A percentile compares a stretch with the other conserved stretches of the same genome.
phyloP scores from a whole-genome alignment of 2,329 filamentous ascomycete genomes.

The Lachnellula willkommii region DNA sequence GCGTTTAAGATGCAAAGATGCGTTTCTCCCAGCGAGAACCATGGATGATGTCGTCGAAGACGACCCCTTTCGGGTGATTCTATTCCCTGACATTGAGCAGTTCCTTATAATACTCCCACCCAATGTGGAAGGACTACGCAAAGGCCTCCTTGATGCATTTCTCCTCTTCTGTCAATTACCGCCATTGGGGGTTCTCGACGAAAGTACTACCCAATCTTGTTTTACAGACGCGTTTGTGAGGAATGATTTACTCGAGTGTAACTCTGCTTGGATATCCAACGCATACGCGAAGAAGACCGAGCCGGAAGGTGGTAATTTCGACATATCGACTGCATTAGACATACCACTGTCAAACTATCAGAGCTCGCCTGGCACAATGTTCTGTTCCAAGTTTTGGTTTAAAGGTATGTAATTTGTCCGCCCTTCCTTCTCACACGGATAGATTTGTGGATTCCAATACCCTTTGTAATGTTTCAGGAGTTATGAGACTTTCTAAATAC shows the following conservation, averaged over 20 bases:
- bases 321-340: conserved; percentile 20
- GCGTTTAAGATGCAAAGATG: conserved; percentile 38
- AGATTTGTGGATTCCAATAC: too few relatives aligned
- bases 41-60: conserved; percentile 69
- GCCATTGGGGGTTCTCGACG: conserved; percentile 33
- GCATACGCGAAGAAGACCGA: background rate
- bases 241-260: conserved; percentile 34
- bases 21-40: conserved; percentile 63
- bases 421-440: too few relatives aligned
- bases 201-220: conserved; percentile 27
- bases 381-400: conserved; percentile 44
- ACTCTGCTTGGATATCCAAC: conserved; percentile 12
- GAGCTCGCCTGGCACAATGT: conserved; percentile 48
- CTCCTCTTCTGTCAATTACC: conserved; percentile 63
- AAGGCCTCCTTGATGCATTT: conserved; percentile 62
- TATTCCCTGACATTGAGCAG: conserved; percentile 69
- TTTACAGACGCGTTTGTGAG: conserved; percentile 51
- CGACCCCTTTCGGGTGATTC: conserved; percentile 76
- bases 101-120: conserved; percentile 52
- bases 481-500: too few relatives aligned
- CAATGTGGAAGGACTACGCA: conserved; percentile 33
- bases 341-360: conserved; percentile 12
- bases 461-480: too few relatives aligned
- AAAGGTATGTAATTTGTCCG: conserved; percentile 16
- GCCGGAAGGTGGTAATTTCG: conserved; percentile 24